Evolutionary conservation across 805 yeast species (phyloP).

Genomic region (Candida schatavii): DNA sequence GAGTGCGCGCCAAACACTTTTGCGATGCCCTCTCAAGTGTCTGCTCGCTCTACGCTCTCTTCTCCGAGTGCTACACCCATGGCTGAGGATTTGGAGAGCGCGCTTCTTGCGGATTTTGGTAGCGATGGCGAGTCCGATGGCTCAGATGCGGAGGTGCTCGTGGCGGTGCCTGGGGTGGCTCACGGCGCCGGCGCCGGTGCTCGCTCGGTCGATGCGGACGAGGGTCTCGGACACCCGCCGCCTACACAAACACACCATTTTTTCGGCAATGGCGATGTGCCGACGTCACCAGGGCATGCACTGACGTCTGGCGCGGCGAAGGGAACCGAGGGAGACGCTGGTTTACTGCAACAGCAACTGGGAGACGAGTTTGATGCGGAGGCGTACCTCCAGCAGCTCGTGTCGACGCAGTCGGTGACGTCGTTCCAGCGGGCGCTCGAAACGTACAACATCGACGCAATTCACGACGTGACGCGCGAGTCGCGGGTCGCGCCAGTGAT

Average conservation of each 20-base stretch:
- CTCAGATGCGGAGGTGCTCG: conserved; percentile 1
- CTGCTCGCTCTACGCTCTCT: too few relatives aligned
- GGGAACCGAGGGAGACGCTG: conserved; percentile 9
- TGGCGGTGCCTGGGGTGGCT: background rate
- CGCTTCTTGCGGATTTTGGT: conserved; percentile 5
- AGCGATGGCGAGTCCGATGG: conserved; percentile 7
- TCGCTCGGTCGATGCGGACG: background rate
- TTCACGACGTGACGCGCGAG: conserved; percentile 17
- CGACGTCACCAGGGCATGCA: too few relatives aligned
- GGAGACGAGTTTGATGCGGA: background rate
- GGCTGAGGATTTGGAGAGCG: conserved; percentile 2
- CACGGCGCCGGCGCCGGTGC: background rate
- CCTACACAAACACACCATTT: conserved; percentile 1
- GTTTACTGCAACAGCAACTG: too few relatives aligned
- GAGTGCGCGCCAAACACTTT: too few relatives aligned
- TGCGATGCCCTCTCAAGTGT: too few relatives aligned
- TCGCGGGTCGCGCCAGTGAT: conserved; percentile 22
- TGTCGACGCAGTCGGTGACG: background rate
- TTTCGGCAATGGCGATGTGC: too few relatives aligned
- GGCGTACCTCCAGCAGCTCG: background rate
- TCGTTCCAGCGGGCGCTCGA: conserved; percentile 8
- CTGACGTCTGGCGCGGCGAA: background rate
- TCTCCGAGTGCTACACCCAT: too few relatives aligned
- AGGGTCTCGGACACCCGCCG: background rate
- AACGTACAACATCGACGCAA: conserved; percentile 18